Conservation (phyloP, 805 yeast genomes). For the Lipomyces yamanashiensis region DNA sequence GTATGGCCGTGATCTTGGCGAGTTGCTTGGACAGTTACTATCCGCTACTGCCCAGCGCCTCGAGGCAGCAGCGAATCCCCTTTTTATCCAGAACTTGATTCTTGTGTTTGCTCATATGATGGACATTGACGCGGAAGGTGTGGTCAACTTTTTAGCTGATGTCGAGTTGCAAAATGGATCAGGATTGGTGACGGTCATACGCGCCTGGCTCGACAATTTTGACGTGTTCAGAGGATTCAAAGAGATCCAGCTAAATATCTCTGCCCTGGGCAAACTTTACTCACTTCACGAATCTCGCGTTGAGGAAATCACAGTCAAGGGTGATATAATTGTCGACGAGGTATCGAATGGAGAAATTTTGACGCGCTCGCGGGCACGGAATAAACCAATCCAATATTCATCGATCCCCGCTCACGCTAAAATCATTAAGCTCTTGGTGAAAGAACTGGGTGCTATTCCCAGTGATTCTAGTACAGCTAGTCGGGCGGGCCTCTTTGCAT, state of each 20-base stretch:
- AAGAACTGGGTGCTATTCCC: constrained; percentile 70
- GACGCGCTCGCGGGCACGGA: constrained; percentile 82
- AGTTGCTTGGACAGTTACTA: constrained; percentile 59
- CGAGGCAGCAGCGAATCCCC: constrained; percentile 64
- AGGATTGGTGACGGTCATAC: constrained; percentile 63
- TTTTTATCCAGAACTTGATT: constrained; percentile 76
- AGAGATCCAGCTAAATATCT: constrained; percentile 65
- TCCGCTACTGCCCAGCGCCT: constrained; percentile 74
- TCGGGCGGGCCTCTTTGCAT: constrained; percentile 43
- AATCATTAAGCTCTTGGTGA: constrained; percentile 69
- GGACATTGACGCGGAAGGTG: constrained; percentile 62
- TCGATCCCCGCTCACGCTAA: constrained; percentile 71
- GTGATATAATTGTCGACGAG: constrained; percentile 69
- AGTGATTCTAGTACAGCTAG: constrained; percentile 52
- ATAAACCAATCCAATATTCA: constrained; percentile 61
- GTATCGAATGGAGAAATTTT: constrained; percentile 62
- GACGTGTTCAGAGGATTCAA: constrained; percentile 80
- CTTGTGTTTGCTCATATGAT: constrained; percentile 77
- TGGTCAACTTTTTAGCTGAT: constrained; percentile 62
- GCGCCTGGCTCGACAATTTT: constrained; percentile 83
- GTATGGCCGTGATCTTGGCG: constrained; percentile 47
- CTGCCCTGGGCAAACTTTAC: constrained; percentile 72
- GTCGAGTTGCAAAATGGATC: constrained; percentile 35
- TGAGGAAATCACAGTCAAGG: constrained; percentile 64
- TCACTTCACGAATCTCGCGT: constrained; percentile 61